phyloP scores from a whole-genome alignment of 2,329 filamentous ascomycete genomes.

The Aureobasidium sp. region DNA sequence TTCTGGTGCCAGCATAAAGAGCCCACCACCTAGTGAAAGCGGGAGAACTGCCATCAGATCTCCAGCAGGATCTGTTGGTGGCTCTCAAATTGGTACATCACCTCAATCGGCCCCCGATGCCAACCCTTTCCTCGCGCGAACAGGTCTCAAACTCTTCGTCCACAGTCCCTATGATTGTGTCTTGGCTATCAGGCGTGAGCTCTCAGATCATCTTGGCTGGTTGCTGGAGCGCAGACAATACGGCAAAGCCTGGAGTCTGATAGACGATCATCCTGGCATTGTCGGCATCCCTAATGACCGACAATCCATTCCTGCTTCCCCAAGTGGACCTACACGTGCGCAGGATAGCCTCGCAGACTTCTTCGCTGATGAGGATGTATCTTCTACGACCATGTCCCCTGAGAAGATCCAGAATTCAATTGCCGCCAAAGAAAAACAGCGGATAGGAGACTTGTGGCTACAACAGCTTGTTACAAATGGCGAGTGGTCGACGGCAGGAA shows the following conservation, averaged over 20 bases:
- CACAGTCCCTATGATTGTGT: constrained; percentile 96
- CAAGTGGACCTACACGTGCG: constrained; percentile 38
- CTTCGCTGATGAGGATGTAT: constrained; percentile 50
- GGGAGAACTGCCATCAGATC: constrained; percentile 28
- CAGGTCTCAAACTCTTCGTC: constrained; percentile 78
- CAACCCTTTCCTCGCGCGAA: constrained; percentile 45
- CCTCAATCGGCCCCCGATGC: constrained; percentile 22
- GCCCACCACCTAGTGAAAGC: constrained; percentile 35
- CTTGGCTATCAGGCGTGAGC: constrained; percentile 79
- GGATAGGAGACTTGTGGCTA: constrained; percentile 90
- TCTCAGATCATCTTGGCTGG: constrained; percentile 81
- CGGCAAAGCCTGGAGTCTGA: constrained; percentile 77
- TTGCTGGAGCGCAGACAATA: constrained; percentile 74
- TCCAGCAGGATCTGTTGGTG: constrained; percentile 28
- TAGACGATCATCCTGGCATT: constrained; percentile 79
- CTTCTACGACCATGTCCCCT: constrained; percentile 56
- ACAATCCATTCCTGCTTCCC: constrained; percentile 29
- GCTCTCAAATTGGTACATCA: not conserved
- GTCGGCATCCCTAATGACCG: constrained; percentile 36
- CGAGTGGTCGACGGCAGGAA: constrained; percentile 71
- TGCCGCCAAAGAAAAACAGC: constrained; percentile 77
- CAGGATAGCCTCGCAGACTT: constrained; percentile 53
- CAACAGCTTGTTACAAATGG: constrained; percentile 69
- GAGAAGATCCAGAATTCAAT: constrained; percentile 53
- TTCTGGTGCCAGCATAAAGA: constrained; percentile 69